Evolutionary conservation across 2,329 filamentous ascomycete genomes (phyloP).

Genomic region (Colletotrichum graminicola): DNA sequence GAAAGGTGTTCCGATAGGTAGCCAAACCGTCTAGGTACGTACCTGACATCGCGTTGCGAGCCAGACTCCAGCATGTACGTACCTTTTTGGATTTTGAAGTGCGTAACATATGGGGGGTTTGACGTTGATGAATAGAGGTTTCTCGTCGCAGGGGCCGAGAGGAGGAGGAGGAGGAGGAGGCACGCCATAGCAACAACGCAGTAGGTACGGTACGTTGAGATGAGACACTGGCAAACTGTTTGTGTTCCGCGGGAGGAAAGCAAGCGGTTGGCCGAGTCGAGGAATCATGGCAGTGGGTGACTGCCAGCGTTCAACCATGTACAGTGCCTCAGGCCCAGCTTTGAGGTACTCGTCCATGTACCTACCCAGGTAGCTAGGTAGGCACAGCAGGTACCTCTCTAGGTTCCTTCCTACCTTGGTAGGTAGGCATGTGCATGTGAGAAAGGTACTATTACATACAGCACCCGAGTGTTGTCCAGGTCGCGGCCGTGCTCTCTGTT

Average conservation of each 20-base stretch:
- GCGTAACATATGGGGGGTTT: slow-evolving; percentile 10
- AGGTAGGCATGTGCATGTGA: not conserved
- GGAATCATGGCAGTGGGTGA: slow-evolving; percentile 6
- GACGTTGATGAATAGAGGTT: slow-evolving; percentile 13
- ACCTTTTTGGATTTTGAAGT: not conserved
- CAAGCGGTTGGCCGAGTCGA: not conserved
- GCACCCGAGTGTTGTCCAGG: not conserved
- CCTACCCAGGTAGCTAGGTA: too few species aligned
- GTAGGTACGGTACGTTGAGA: not conserved
- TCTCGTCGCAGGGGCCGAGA: not conserved
- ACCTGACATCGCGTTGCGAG: not conserved
- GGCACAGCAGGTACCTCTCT: too few species aligned
- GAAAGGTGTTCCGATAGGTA: slow-evolving; percentile 25
- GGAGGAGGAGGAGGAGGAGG: not conserved
- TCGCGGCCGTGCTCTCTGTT: not conserved
- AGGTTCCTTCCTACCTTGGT: not conserved
- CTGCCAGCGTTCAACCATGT: not conserved
- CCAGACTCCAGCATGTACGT: not conserved
- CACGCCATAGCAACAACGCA: not conserved
- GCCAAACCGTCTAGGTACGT: slow-evolving; percentile 14
- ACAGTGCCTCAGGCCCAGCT: not conserved
- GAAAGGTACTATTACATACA: too few species aligned
- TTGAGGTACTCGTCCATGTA: not conserved
- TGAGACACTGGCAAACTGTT: not conserved
- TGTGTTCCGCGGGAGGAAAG: not conserved